Evolutionary conservation across 129 eudicot genomes (phyloP), one percentile per base, ranked within the genome.

Genomic region (Pseudognaphalium luteoalbum): DNA sequence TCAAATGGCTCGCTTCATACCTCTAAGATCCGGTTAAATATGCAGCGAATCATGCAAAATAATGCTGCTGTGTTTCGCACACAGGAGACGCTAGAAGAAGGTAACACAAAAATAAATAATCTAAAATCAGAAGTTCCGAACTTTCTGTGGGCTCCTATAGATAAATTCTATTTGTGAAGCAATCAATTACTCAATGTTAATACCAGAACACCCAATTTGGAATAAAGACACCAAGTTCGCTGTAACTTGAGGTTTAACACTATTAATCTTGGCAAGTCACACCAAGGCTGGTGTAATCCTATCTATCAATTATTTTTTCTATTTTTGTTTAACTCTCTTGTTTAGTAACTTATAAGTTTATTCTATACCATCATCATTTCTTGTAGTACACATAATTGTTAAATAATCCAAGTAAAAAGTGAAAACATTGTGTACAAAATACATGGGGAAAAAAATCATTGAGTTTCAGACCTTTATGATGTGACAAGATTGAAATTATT

Each of bases 61-160:
- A 94, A 94, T 83, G 98, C 98, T 71, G 98, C 98, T 62, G 98
- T 94, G 20, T 94, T 94, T 79, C 93, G 98, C 29, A 94, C 98
- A 73, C 98, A 94, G 52, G 91, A 90, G 57, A 94, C 98, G 1
- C 72, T 94, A 54, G 96, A 87, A 81, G 98, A 94, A 94, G 98
- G 98, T 90, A 25, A 83, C 14, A 20, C 29, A 10, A 19, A 32
- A 70, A 62, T 50, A 80, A 34, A 64, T 33, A 39, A 74, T 35
- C 15, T 28, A 33, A 41, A 29, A 7, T 25, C 28, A 1, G 28
- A 25, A 25, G 0, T 25, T 25, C 1, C 1, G 28, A 25, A 25
- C 28, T 25, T 25, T 25, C 1, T 25, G 28, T 25, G 28, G 28
- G 28, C 28, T 25, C 1, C 28, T 25, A 25, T 25, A 25, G 28